Evolutionary conservation across 306 rosid species (phyloP).

Genomic region (Dalbergia cochinchinensis): DNA sequence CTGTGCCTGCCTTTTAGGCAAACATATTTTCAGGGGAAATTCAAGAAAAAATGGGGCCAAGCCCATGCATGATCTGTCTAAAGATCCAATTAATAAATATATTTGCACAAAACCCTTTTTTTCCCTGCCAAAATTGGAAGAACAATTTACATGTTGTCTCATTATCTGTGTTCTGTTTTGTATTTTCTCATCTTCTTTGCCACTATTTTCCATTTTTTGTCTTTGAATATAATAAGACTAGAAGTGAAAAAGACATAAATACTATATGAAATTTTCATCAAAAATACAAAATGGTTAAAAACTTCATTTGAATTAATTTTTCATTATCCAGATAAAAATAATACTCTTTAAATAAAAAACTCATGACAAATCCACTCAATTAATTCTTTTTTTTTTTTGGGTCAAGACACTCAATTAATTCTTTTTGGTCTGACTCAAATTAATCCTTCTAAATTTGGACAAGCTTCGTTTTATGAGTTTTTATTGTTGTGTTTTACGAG

Average conservation of each 20-base stretch:
- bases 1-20: neutral
- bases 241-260: neutral
- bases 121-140: neutral
- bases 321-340: neutral
- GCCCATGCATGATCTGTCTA: neutral
- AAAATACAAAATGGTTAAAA: neutral
- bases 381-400: neutral
- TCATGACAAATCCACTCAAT: neutral
- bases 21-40: neutral
- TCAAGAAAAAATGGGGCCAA: neutral
- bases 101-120: neutral
- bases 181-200: conserved; percentile 1
- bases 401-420: neutral
- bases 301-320: neutral
- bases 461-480: too few relatives aligned
- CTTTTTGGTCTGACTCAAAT: neutral
- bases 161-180: neutral
- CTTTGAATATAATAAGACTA: neutral
- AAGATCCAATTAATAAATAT: neutral
- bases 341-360: neutral
- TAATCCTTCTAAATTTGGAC: neutral
- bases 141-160: neutral
- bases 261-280: neutral
- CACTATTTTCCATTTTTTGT: neutral
- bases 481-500: too few relatives aligned